phyloP scores from a whole-genome alignment of 768 basidiomycete species.

The Phylloporus rhodoxanthus region DNA sequence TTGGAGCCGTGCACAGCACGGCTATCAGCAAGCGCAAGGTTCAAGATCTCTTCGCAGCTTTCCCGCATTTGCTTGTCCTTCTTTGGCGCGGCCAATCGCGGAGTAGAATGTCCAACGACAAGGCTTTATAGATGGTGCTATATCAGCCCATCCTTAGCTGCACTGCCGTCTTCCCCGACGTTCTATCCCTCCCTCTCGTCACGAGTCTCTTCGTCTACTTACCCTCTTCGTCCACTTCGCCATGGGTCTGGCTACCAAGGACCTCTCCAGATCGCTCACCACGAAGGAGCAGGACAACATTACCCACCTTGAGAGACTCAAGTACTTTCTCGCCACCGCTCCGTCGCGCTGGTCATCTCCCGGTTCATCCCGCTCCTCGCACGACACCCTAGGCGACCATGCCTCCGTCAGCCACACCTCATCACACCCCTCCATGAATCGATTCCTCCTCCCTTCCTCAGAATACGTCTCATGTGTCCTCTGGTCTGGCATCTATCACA shows the following conservation, averaged over 20 bases:
- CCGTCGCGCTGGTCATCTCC: conserved; percentile 62
- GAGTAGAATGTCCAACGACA: conserved; percentile 8
- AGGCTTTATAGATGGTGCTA: conserved; percentile 23
- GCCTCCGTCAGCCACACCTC: conserved; percentile 37
- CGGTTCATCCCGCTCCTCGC: conserved; percentile 26
- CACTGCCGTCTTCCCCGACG: conserved; percentile 8
- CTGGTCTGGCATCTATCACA: conserved; percentile 88
- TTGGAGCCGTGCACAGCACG: conserved; percentile 27
- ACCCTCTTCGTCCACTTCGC: background rate
- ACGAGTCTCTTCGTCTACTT: conserved; percentile 10
- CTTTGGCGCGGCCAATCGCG: conserved; percentile 21
- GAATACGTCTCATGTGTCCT: conserved; percentile 88
- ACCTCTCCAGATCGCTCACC: conserved; percentile 46
- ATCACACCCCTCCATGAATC: conserved; percentile 74
- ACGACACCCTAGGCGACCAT: conserved; percentile 12
- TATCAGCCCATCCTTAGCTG: conserved; percentile 11
- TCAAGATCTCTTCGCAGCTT: conserved; percentile 19
- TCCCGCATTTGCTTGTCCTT: conserved; percentile 18
- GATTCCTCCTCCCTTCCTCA: conserved; percentile 81
- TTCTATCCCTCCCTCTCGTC: conserved; percentile 6
- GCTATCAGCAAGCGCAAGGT: conserved; percentile 27
- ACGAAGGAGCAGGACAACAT: conserved; percentile 63
- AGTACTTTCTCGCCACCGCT: conserved; percentile 84
- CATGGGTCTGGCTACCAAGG: conserved; percentile 27
- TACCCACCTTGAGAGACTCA: conserved; percentile 74